phyloP scores from a whole-genome alignment of 805 yeast species.

The Spathaspora hagerdaliae region DNA sequence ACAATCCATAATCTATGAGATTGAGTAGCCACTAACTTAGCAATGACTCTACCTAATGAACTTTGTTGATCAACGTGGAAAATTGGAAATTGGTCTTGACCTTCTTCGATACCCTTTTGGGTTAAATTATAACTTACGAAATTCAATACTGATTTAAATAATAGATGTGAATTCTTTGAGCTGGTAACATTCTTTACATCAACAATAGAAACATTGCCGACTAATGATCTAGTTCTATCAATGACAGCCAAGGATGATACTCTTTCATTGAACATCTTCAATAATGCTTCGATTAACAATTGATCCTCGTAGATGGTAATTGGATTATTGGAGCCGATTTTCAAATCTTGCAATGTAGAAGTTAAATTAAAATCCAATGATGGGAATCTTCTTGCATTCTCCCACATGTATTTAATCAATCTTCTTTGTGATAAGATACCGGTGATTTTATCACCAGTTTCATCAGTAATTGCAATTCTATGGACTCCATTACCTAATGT shows the following conservation, averaged over 20 bases:
- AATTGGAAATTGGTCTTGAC: conserved; percentile 94
- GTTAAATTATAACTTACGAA: conserved; percentile 83
- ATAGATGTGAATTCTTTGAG: conserved; percentile 78
- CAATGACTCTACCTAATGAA: conserved; percentile 83
- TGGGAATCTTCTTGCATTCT: conserved; percentile 83
- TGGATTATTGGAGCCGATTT: conserved; percentile 69
- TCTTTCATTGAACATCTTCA: conserved; percentile 77
- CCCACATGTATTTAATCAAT: conserved; percentile 82
- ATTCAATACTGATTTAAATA: conserved; percentile 80
- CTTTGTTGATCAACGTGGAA: conserved; percentile 84
- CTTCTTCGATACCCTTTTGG: conserved; percentile 87
- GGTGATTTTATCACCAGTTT: conserved; percentile 52
- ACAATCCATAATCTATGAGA: conserved; percentile 89
- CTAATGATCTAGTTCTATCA: conserved; percentile 66
- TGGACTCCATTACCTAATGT: conserved; percentile 94
- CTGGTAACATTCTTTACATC: conserved; percentile 88
- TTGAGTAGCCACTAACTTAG: conserved; percentile 92
- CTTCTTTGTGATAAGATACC: conserved; percentile 93
- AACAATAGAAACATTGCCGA: conserved; percentile 92
- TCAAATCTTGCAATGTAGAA: conserved; percentile 63
- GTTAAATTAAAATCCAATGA: conserved; percentile 72
- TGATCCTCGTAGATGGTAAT: conserved; percentile 85
- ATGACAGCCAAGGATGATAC: conserved; percentile 92
- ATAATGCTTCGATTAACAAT: conserved; percentile 78
- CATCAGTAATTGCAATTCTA: conserved; percentile 74